Conservation (phyloP, 2,329 filamentous ascomycete species). For the Sarocladium oryzae region DNA sequence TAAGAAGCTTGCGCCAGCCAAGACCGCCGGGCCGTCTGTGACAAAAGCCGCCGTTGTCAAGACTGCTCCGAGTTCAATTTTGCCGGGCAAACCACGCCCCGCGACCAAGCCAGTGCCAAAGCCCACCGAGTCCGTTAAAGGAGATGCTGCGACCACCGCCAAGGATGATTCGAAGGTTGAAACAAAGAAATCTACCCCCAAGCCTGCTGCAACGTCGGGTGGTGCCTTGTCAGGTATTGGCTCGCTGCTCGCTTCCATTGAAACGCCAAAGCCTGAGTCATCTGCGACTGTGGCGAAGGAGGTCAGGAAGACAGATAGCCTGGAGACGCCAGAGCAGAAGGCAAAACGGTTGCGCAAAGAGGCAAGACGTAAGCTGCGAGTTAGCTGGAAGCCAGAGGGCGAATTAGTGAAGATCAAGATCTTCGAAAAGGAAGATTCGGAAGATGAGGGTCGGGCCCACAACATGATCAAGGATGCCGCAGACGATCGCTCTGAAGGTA, state of each 20-base stretch:
- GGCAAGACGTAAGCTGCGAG: conserved; percentile 60
- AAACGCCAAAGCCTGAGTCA: conserved; percentile 32
- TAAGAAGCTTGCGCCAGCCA: conserved; percentile 30
- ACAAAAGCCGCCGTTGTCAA: conserved; percentile 26
- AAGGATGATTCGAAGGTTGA: conserved; percentile 19
- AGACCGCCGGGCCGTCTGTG: conserved; percentile 11
- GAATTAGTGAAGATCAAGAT: conserved; percentile 60
- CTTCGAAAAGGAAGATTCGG: conserved; percentile 66
- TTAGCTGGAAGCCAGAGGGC: conserved; percentile 63
- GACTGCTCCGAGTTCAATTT: conserved; percentile 24
- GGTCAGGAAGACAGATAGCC: conserved; percentile 36
- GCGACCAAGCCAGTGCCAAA: conserved; percentile 36
- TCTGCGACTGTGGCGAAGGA: conserved; percentile 46
- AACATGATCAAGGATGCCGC: conserved; percentile 66
- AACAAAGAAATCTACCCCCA: conserved; percentile 22
- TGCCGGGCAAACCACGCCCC: conserved; percentile 44
- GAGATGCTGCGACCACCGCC: background rate
- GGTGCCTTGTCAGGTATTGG: conserved; percentile 43
- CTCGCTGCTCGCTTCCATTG: conserved; percentile 46
- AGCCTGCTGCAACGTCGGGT: conserved; percentile 23
- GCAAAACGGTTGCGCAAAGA: conserved; percentile 66
- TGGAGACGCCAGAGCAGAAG: conserved; percentile 63
- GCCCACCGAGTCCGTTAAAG: conserved; percentile 14
- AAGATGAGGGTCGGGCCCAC: conserved; percentile 60
- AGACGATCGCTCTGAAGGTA: conserved; percentile 67